Evolutionary conservation across 345 rosid species (phyloP).

Genomic region (Cardamine resedifolia): DNA sequence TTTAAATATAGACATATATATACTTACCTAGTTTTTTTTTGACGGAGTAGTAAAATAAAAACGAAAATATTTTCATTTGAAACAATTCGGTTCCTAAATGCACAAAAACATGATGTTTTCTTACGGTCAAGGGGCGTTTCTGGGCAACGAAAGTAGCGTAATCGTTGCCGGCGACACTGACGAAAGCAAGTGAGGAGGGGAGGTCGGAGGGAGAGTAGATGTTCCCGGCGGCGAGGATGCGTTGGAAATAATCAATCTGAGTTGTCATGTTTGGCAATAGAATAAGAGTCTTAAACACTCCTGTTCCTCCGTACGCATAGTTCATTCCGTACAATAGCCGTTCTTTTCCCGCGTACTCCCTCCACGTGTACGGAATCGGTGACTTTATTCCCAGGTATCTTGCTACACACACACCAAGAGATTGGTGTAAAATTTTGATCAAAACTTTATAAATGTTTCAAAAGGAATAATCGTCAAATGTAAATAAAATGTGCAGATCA

Average conservation of each 20-base stretch:
- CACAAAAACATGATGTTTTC: neutral
- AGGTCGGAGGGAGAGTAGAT: constrained; percentile 44
- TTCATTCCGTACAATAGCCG: constrained; percentile 60
- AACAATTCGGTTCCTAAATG: neutral
- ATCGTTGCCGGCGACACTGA: constrained; percentile 76
- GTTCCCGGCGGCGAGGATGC: constrained; percentile 38
- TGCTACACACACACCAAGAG: constrained; percentile 40
- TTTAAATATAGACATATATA: neutral
- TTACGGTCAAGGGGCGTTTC: constrained; percentile 53
- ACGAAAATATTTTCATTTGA: neutral
- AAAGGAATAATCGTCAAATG: neutral
- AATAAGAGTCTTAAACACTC: constrained; percentile 57
- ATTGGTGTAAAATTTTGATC: neutral
- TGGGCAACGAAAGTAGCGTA: constrained; percentile 45
- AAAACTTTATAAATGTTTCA: neutral
- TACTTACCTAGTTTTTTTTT: neutral
- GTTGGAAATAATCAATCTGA: constrained; percentile 62
- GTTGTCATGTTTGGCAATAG: constrained; percentile 66
- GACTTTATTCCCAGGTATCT: constrained; percentile 55
- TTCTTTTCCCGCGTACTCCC: constrained; percentile 32
- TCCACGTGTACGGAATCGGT: constrained; percentile 64
- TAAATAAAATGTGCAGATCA: neutral
- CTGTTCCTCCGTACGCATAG: constrained; percentile 82
- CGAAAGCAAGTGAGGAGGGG: constrained; percentile 50
- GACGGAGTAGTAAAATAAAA: neutral